A percentile compares a stretch with the other conserved stretches of the same genome.
phyloP scores from a whole-genome alignment of 2,329 filamentous ascomycete genomes.

The Macrophomina tecta region DNA sequence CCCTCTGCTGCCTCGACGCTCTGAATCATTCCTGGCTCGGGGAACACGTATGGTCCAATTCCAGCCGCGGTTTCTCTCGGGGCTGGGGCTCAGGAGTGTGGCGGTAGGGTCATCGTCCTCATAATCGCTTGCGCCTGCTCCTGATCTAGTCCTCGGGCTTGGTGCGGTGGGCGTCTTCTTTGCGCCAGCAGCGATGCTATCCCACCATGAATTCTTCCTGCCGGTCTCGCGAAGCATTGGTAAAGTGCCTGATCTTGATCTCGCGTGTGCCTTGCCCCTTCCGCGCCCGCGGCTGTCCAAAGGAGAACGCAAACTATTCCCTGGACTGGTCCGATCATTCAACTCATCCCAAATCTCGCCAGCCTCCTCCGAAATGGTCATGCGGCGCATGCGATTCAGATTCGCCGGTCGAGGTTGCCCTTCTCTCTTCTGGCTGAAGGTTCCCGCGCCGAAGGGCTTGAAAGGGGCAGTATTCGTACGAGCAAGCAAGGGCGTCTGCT shows the following conservation, averaged over 20 bases:
- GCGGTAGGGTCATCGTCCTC: conserved; percentile 23
- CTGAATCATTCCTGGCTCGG: neutral
- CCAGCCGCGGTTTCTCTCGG: conserved; percentile 17
- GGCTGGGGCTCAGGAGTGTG: conserved; percentile 21
- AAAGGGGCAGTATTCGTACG: conserved; percentile 43
- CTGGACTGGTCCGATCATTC: conserved; percentile 64
- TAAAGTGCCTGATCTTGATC: conserved; percentile 16
- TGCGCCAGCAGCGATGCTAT: neutral
- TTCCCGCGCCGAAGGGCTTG: neutral
- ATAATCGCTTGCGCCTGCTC: conserved; percentile 9
- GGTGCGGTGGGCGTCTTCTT: conserved; percentile 1
- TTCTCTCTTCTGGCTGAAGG: conserved; percentile 7
- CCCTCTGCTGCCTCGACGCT: conserved; percentile 13
- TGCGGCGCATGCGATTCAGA: conserved; percentile 39
- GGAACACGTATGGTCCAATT: conserved; percentile 13
- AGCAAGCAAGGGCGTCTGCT: conserved; percentile 45
- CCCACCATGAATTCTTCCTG: conserved; percentile 23
- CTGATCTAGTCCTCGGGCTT: neutral
- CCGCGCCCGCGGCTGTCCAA: conserved; percentile 20
- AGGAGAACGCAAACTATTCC: conserved; percentile 2
- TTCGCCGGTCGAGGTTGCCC: neutral
- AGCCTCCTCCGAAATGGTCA: conserved; percentile 68
- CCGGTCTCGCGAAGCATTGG: neutral
- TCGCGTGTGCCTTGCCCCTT: conserved; percentile 5
- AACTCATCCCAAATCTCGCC: conserved; percentile 89